phyloP scores from a whole-genome alignment of 495 filamentous ascomycete genomes.

The Lasiosphaeriaceae sp. region DNA sequence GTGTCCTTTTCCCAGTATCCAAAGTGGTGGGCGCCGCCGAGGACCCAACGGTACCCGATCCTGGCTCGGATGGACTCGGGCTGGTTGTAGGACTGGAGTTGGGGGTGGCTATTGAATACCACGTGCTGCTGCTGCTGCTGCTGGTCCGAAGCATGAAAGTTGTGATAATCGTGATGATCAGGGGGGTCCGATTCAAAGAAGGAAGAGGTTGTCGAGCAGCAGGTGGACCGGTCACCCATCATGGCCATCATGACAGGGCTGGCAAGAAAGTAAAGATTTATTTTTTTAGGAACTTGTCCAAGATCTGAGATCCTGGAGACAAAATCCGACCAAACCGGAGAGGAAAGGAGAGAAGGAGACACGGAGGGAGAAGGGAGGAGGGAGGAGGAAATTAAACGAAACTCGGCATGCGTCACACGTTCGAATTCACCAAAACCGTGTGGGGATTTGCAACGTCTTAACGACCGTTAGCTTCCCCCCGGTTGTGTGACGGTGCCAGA shows the following conservation, averaged over 20 bases:
- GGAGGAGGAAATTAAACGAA: no score
- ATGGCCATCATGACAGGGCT: not conserved
- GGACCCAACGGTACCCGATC: not conserved
- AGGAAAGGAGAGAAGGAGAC: no score
- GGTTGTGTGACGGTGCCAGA: no score
- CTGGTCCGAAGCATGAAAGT: not conserved
- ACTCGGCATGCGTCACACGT: no score
- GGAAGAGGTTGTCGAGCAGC: not conserved
- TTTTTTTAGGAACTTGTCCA: not conserved
- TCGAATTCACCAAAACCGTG: no score
- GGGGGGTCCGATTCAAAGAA: not conserved
- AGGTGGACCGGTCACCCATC: not conserved
- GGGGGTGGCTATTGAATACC: not conserved
- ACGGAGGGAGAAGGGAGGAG: no score
- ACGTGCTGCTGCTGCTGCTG: not conserved
- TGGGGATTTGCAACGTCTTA: no score
- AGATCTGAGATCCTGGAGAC: not conserved
- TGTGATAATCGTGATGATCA: not conserved
- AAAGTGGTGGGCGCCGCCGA: not conserved
- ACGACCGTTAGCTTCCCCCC: no score
- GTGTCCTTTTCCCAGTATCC: not conserved
- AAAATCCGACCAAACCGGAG: no score
- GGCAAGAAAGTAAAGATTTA: not conserved
- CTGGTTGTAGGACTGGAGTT: not conserved
- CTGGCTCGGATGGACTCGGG: not conserved